Evolutionary conservation across 1,284 basidiomycete species (phyloP).

Genomic region (Boletus coffeatus): DNA sequence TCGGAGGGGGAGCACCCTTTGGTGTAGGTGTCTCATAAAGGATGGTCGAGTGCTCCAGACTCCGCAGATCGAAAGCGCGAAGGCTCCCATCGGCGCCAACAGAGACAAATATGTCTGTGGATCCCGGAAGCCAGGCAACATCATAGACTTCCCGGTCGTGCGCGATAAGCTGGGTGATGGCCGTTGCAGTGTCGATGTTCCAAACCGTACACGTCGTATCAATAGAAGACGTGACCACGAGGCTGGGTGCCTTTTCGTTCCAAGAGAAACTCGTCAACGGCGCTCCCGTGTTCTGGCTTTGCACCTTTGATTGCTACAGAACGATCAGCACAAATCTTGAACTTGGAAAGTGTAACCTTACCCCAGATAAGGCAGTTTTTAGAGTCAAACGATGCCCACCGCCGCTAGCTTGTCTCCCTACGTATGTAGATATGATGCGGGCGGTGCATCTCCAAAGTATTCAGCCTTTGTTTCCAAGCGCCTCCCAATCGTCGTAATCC

Average conservation of each 20-base stretch:
- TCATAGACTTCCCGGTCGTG: slow-evolving; percentile 99
- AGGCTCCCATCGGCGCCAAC: slow-evolving; percentile 97
- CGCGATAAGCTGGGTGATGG: slow-evolving; percentile 95
- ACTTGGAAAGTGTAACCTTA: slow-evolving; percentile 38
- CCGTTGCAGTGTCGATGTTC: slow-evolving; percentile 96
- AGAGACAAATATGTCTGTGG: slow-evolving; percentile 96
- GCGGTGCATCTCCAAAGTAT: slow-evolving; percentile 58
- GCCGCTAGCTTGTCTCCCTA: slow-evolving; percentile 56
- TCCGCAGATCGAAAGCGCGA: slow-evolving; percentile 94
- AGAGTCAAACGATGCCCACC: slow-evolving; percentile 57
- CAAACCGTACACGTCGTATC: slow-evolving; percentile 95
- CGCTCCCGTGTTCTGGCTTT: slow-evolving; percentile 76
- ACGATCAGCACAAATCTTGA: slow-evolving; percentile 11
- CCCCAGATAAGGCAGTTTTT: slow-evolving; percentile 77
- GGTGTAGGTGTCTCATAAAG: slow-evolving; percentile 91
- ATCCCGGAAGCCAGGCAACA: slow-evolving; percentile 98
- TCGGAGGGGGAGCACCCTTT: slow-evolving; percentile 58
- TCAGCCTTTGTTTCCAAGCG: slow-evolving; percentile 57
- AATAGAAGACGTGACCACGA: slow-evolving; percentile 93
- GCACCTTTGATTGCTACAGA: slow-evolving; percentile 78
- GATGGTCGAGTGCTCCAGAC: slow-evolving; percentile 97
- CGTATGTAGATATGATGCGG: slow-evolving; percentile 59
- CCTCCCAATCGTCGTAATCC: slow-evolving; percentile 55
- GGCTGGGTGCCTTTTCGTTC: slow-evolving; percentile 85
- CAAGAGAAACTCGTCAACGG: slow-evolving; percentile 95